Conservation (phyloP, 225 moss, liverwort and hornwort genomes). For the Neckera pumila region DNA sequence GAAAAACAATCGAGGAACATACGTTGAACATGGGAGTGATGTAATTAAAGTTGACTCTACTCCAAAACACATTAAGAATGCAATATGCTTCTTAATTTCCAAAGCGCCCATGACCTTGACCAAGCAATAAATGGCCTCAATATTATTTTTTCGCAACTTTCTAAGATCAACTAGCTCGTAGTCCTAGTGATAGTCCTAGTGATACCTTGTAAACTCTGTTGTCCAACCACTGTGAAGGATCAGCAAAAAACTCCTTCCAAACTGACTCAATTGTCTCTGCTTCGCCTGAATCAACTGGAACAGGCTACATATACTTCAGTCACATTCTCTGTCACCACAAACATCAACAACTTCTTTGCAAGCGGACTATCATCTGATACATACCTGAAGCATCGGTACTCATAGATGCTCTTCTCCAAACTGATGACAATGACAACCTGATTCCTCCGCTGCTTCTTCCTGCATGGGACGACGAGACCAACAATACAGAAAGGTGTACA, state of each 20-base stretch:
- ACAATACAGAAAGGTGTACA: background rate
- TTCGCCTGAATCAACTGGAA: background rate
- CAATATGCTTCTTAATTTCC: background rate
- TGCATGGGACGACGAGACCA: background rate
- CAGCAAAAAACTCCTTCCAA: background rate
- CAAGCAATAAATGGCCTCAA: background rate
- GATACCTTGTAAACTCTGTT: background rate
- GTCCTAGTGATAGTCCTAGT: background rate
- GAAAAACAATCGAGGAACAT: background rate
- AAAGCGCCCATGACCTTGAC: no score
- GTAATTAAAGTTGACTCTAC: background rate
- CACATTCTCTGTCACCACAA: background rate
- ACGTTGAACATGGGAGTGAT: background rate
- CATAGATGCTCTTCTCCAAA: background rate
- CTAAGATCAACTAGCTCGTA: background rate
- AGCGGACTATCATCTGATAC: background rate
- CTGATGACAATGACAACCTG: background rate
- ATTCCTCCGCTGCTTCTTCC: background rate
- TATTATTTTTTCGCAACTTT: background rate
- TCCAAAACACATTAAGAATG: background rate
- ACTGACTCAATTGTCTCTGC: background rate
- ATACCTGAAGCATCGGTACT: background rate
- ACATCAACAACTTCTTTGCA: background rate
- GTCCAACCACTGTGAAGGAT: background rate
- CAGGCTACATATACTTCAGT: background rate